Base-by-base conservation (phyloP, 345 rosid genomes). In the Hevea brasiliensis region DNA sequence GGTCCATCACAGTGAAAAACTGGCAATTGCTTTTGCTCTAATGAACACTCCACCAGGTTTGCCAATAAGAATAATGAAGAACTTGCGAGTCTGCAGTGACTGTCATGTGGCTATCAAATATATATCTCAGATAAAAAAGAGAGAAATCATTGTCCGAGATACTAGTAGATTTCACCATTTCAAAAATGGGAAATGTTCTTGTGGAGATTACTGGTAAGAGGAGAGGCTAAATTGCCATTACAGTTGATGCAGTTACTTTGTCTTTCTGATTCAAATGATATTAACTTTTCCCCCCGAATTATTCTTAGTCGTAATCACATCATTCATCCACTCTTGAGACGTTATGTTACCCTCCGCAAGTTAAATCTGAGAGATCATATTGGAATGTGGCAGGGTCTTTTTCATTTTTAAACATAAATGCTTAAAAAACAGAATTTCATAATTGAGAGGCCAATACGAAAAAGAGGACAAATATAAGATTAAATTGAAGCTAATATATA, bases 101-200 rank as follows among this genome's bases (percentile, higher is more conserved):
- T 93, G 97, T 65, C 95, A 88, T 76, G 81, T 79, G 51, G 97
- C 93, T 47, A 77, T 89, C 65, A 93, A 88, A 81, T 80, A 80
- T 71, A 86, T 91, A 78, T 89, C 95, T 4, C 78, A 82, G 71
- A 81, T 91, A 27, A 86, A 84, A 63, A 78, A 83, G 65, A 78
- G 93, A 74, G 87, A 89, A 74, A 91, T 89, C 69, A 80, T 88
- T 18, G 88, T 91, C 8, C 82, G 92, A 75, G 97, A 93, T 82
- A 83, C 79, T 14, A 93, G 92, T 76, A 83, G 98, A 81, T 93
- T 93, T 80, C 97, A 93, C 76, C 96, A 90, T 84, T 90, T 93
- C 83, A 79, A 75, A 50, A 63, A 85, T 26, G 93, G 93, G 21
- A 81, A 81, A 72, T 93, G 98, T 79, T 93, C 93, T 42, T 90